Percentiles rank a stretch among this genome's conserved stretches.
phyloP scores from a whole-genome alignment of 495 filamentous ascomycete species.

The Podospora conica region DNA sequence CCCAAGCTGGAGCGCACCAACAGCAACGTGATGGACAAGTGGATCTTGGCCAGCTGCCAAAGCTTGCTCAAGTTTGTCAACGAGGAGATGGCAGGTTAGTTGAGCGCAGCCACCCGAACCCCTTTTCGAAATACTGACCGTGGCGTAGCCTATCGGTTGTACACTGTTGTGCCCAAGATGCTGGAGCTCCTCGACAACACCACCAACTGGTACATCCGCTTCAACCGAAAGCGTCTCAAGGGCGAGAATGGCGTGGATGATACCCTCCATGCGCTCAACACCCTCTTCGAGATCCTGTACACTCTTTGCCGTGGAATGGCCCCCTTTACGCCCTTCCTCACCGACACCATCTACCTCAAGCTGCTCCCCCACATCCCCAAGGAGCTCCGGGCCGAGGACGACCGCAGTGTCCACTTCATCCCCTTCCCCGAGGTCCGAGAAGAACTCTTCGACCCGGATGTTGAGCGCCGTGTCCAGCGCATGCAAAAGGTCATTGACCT shows the following conservation, averaged over 20 bases:
- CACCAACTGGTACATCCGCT: conserved; percentile 99
- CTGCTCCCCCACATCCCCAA: conserved; percentile 56
- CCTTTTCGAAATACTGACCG: conserved; percentile 9
- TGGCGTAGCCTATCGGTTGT: conserved; percentile 63
- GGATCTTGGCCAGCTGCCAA: conserved; percentile 92
- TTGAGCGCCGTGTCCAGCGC: conserved; percentile 77
- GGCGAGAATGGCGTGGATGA: conserved; percentile 79
- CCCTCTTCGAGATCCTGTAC: conserved; percentile 93
- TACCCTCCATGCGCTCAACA: conserved; percentile 85
- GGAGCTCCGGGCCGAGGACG: conserved; percentile 64
- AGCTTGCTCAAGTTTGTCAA: conserved; percentile 90
- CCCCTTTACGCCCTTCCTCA: conserved; percentile 93
- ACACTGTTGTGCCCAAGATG: conserved; percentile 89
- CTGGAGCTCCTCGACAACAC: conserved; percentile 88
- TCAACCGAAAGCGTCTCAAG: conserved; percentile 94
- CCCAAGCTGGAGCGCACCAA: conserved; percentile 67
- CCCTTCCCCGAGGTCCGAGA: conserved; percentile 79
- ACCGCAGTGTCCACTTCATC: conserved; percentile 87
- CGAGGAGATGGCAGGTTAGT: conserved; percentile 79
- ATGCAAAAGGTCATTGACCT: conserved; percentile 98
- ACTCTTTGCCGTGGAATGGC: conserved; percentile 81
- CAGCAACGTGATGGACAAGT: conserved; percentile 92
- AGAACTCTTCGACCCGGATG: conserved; percentile 78
- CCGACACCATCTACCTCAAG: conserved; percentile 85
- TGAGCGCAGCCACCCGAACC: background rate